phyloP scores from a whole-genome alignment of 176 grass and related monocot genomes.

The Bromus sterilis region DNA sequence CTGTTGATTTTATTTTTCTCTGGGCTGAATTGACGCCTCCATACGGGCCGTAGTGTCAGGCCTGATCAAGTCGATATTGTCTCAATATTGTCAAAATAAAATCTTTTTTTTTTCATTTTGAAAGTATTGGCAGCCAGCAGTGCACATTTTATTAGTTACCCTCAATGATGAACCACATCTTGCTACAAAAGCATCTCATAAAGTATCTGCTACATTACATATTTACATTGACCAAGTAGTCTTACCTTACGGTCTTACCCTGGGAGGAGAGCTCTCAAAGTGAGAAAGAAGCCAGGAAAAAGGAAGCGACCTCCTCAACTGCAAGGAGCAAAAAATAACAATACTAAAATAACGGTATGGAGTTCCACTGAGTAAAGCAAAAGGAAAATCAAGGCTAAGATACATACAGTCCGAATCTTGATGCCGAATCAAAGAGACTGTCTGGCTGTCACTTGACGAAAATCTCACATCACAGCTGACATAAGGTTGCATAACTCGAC shows the following conservation, averaged over 20 bases:
- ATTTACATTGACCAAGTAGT: neutral
- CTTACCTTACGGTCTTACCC: neutral
- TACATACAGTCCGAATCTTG: slow-evolving; percentile 2
- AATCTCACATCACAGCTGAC: slow-evolving; percentile 3
- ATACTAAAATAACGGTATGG: slow-evolving; percentile 9
- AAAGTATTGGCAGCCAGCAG: neutral
- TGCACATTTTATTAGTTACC: neutral
- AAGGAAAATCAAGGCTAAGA: slow-evolving; percentile 11
- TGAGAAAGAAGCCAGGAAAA: slow-evolving; percentile 12
- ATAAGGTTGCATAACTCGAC: neutral
- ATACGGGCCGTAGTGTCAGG: no score
- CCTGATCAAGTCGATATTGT: no score
- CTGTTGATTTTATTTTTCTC: no score
- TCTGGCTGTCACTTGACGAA: slow-evolving; percentile 15
- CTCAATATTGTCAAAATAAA: neutral
- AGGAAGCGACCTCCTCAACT: neutral
- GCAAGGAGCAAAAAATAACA: slow-evolving; percentile 9
- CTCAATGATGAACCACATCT: slow-evolving; percentile 14
- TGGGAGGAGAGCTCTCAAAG: slow-evolving; percentile 15
- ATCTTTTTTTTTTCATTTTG: neutral
- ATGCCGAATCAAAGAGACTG: slow-evolving; percentile 1
- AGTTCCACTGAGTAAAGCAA: slow-evolving; percentile 35
- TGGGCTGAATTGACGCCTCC: no score
- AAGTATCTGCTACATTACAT: neutral
- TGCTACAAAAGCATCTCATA: slow-evolving; percentile 17